phyloP scores from a whole-genome alignment of 345 rosid genomes.

The Brassica rapa region DNA sequence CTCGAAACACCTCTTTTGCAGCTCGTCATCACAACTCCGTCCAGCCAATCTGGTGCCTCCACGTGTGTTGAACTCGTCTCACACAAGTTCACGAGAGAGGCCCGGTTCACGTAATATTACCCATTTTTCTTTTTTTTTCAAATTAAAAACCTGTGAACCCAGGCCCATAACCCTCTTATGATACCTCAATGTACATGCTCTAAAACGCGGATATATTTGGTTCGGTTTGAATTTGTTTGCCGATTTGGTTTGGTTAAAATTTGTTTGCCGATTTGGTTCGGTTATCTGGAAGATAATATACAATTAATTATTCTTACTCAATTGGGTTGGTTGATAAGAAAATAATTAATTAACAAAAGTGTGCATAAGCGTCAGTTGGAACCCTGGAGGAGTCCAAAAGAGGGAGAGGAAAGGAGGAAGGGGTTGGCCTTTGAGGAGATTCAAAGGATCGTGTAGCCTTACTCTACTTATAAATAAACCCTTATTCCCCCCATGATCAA shows the following conservation, averaged over 20 bases:
- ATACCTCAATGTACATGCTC: too few relatives aligned
- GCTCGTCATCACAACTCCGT: background rate
- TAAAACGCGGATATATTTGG: background rate
- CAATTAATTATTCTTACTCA: background rate
- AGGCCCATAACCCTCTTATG: too few relatives aligned
- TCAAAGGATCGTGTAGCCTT: conserved; percentile 38
- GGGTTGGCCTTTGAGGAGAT: conserved; percentile 37
- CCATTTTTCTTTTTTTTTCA: background rate
- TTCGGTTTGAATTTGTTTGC: background rate
- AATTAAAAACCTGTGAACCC: background rate
- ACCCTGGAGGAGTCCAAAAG: conserved; percentile 34
- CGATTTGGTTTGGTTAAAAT: background rate
- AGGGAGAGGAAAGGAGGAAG: conserved; percentile 23
- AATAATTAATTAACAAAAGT: background rate
- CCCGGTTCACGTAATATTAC: background rate
- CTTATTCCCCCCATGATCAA: conserved; percentile 4
- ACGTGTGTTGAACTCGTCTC: background rate
- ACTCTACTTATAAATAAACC: conserved; percentile 30
- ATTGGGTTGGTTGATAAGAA: background rate
- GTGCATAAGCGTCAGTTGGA: conserved; percentile 34
- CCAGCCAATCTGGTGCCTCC: background rate
- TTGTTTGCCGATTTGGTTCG: background rate
- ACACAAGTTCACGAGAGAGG: background rate
- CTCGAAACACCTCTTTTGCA: background rate
- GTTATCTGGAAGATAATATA: background rate